A percentile compares a stretch with the other conserved stretches of the same genome.
phyloP scores from a whole-genome alignment of 345 rosid species.

The Sonneratia alba region DNA sequence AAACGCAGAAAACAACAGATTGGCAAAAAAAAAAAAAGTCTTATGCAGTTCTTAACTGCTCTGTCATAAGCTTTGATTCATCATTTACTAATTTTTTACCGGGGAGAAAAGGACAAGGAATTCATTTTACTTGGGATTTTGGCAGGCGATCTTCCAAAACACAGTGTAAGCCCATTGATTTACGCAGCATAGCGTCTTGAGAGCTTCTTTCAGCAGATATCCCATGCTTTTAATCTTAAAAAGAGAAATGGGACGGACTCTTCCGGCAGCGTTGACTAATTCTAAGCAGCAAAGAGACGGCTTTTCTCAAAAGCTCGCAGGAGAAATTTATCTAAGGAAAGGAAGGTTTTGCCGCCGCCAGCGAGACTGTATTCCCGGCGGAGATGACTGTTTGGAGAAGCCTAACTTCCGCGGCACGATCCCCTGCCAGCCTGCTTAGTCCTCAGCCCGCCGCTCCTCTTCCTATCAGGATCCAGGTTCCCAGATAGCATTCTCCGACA shows the following conservation, averaged over 20 bases:
- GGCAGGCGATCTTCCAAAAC: slow-evolving; percentile 94
- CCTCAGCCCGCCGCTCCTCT: slow-evolving; percentile 40
- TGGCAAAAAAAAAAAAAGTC: neutral
- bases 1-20: neutral
- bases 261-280: neutral
- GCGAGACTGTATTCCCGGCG: slow-evolving; percentile 5
- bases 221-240: slow-evolving; percentile 30
- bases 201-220: slow-evolving; percentile 57
- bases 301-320: neutral
- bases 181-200: slow-evolving; percentile 61
- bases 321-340: neutral
- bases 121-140: slow-evolving; percentile 59
- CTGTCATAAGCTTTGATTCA: neutral
- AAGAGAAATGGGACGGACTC: neutral
- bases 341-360: slow-evolving; percentile 3
- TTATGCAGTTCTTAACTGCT: neutral
- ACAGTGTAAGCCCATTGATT: slow-evolving; percentile 87
- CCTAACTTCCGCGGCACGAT: slow-evolving; percentile 49
- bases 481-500: slow-evolving; percentile 23
- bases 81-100: neutral
- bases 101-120: neutral
- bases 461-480: slow-evolving; percentile 44
- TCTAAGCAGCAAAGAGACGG: neutral
- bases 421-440: slow-evolving; percentile 49
- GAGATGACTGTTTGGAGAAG: neutral